A percentile compares a stretch with the other conserved stretches of the same genome.
phyloP scores from a whole-genome alignment of 2,329 filamentous ascomycete genomes.

The Botrytis fabae region DNA sequence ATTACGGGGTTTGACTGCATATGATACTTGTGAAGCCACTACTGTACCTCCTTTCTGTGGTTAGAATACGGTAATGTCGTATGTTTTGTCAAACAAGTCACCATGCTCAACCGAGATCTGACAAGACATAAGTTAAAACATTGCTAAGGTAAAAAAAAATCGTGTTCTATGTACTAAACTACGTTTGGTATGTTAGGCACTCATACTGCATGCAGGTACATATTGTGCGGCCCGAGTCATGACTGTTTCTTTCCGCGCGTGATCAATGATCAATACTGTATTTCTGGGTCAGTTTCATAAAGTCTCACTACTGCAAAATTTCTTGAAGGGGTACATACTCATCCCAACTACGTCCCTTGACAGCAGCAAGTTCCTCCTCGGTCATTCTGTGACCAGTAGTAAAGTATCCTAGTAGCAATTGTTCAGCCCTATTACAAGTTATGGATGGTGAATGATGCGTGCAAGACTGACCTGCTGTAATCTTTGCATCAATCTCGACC shows the following conservation, averaged over 20 bases:
- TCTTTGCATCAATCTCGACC: conserved; percentile 99
- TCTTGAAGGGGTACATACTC: conserved; percentile 53
- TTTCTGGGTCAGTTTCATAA: conserved; percentile 36
- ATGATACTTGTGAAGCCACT: not conserved
- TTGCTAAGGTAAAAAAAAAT: conserved; percentile 6
- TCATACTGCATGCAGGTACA: conserved; percentile 26
- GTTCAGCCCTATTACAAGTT: conserved; percentile 39
- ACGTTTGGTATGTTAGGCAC: conserved; percentile 24
- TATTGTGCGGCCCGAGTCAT: conserved; percentile 26
- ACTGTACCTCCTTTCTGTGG: not conserved
- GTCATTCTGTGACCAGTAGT: conserved; percentile 90
- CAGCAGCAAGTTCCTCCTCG: conserved; percentile 78
- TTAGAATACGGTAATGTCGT: conserved; percentile 13
- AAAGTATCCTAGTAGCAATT: conserved; percentile 59
- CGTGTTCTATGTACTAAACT: conserved; percentile 19
- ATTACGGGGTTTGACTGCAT: conserved; percentile 9
- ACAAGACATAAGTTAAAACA: conserved; percentile 14
- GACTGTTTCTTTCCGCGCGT: conserved; percentile 28
- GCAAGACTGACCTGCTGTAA: conserved; percentile 71
- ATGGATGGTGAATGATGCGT: conserved; percentile 14
- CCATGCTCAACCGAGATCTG: conserved; percentile 23
- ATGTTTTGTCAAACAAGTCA: conserved; percentile 23
- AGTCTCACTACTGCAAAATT: conserved; percentile 29
- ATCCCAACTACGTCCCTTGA: conserved; percentile 91
- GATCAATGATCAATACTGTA: conserved; percentile 41